These are phyloP conservation scores for Pulveroboletus ravenelii DNA, from an alignment of 768 basidiomycete genomes.

Conservation along the genomic window DNA sequence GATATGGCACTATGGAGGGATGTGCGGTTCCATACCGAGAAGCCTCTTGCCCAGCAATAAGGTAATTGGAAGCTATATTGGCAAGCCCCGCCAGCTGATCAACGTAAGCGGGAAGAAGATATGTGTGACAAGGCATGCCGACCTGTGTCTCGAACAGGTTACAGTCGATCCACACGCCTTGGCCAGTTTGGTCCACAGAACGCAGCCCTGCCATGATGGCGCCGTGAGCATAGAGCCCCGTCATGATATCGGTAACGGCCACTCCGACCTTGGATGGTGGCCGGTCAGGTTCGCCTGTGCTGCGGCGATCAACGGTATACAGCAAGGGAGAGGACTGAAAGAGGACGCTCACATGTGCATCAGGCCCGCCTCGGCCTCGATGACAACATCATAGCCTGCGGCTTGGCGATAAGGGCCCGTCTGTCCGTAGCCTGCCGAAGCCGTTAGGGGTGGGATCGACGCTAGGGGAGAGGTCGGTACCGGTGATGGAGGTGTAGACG, in stretches of 20 bases:
- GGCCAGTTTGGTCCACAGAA: slow-evolving; percentile 76
- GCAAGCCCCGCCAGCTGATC: slow-evolving; percentile 80
- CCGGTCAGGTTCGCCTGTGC: slow-evolving; percentile 85
- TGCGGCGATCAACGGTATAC: slow-evolving; percentile 27
- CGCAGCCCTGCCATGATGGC: slow-evolving; percentile 89
- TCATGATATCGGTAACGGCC: slow-evolving; percentile 86
- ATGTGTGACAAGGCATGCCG: slow-evolving; percentile 9
- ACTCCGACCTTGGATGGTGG: slow-evolving; percentile 94
- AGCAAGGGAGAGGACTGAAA: slow-evolving; percentile 9
- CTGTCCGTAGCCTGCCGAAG: slow-evolving; percentile 65
- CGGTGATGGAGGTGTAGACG: slow-evolving; percentile 87
- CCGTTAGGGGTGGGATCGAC: neutral
- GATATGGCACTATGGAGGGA: slow-evolving; percentile 91
- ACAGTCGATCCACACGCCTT: slow-evolving; percentile 88
- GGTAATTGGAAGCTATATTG: slow-evolving; percentile 91
- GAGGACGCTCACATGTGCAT: slow-evolving; percentile 76
- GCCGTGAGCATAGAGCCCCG: slow-evolving; percentile 85
- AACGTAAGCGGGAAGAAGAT: neutral
- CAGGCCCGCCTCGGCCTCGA: slow-evolving; percentile 87
- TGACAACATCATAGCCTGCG: slow-evolving; percentile 85
- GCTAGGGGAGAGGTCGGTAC: slow-evolving; percentile 36
- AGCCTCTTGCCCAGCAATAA: slow-evolving; percentile 81
- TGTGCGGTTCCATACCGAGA: slow-evolving; percentile 88
- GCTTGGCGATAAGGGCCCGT: slow-evolving; percentile 82
- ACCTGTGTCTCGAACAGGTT: slow-evolving; percentile 92